These are phyloP conservation scores for Exophiala spinifera DNA, from an alignment of 2,329 filamentous ascomycete species.

Conservation along the genomic window DNA sequence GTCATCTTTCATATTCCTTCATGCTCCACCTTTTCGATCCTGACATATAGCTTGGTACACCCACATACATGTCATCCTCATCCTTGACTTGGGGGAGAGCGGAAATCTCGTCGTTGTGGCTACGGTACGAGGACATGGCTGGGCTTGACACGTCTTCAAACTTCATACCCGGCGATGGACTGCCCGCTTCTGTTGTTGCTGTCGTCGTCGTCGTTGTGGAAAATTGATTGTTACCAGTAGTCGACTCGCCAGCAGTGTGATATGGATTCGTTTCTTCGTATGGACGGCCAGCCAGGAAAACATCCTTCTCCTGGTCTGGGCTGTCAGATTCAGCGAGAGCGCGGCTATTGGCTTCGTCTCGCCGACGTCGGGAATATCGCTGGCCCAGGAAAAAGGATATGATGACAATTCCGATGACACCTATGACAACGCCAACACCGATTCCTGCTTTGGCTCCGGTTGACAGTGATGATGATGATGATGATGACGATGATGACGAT, in stretches of 20 bases:
- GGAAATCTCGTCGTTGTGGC: slow-evolving; percentile 9
- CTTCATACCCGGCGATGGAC: slow-evolving; percentile 6
- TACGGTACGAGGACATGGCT: background rate
- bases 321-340: no score
- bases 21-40: slow-evolving; percentile 26
- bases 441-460: slow-evolving; percentile 24
- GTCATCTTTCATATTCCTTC: slow-evolving; percentile 23
- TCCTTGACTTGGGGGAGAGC: slow-evolving; percentile 16
- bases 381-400: slow-evolving; percentile 18
- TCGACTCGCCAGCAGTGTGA: background rate
- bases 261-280: slow-evolving; percentile 14
- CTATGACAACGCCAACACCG: slow-evolving; percentile 20
- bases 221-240: slow-evolving; percentile 5
- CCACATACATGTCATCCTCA: slow-evolving; percentile 22
- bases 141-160: slow-evolving; percentile 8
- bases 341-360: background rate
- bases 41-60: slow-evolving; percentile 22
- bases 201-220: no score
- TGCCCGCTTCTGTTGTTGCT: slow-evolving; percentile 13
- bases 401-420: slow-evolving; percentile 10
- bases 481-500: slow-evolving; percentile 4
- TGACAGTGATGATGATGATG: slow-evolving; percentile 15
- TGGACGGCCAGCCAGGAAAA: slow-evolving; percentile 19
- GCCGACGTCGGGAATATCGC: slow-evolving; percentile 14
- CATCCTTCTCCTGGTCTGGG: slow-evolving; percentile 15